Conservation (phyloP, 306 rosid species). For the Glycine tomentella region DNA sequence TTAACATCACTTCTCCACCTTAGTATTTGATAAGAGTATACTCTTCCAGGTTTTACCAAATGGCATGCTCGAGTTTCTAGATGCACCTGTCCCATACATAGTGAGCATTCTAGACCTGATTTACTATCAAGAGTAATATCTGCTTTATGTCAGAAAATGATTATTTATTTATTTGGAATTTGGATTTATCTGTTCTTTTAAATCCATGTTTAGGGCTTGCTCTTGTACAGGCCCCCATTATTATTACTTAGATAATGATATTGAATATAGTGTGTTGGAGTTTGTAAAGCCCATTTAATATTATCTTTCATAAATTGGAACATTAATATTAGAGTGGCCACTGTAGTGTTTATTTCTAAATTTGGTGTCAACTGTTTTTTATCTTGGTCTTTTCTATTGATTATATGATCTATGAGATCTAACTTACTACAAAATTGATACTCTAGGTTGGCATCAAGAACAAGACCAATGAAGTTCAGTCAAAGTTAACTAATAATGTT, state of each 20-base stretch:
- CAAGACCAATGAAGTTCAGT: constrained; percentile 86
- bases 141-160: constrained; percentile 5
- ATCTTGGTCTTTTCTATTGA: constrained; percentile 30
- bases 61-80: constrained; percentile 98
- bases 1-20: constrained; percentile 34
- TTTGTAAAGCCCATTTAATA: constrained; percentile 28
- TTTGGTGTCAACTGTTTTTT: constrained; percentile 29
- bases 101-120: constrained; percentile 62
- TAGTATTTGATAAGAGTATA: constrained; percentile 47
- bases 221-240: background rate
- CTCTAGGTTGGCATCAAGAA: constrained; percentile 84
- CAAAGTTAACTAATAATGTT: constrained; percentile 71
- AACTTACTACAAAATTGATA: constrained; percentile 39
- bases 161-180: background rate
- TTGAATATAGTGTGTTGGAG: constrained; percentile 9
- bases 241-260: constrained; percentile 24
- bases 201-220: constrained; percentile 30
- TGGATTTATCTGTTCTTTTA: constrained; percentile 26
- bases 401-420: constrained; percentile 34
- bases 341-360: constrained; percentile 11
- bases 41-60: constrained; percentile 87
- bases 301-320: constrained; percentile 26
- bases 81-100: constrained; percentile 96
- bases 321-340: constrained; percentile 22
- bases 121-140: background rate